These are phyloP conservation scores for Chrysoporthe cubensis DNA, from an alignment of 2,329 filamentous ascomycete species.

Conservation along the genomic window DNA sequence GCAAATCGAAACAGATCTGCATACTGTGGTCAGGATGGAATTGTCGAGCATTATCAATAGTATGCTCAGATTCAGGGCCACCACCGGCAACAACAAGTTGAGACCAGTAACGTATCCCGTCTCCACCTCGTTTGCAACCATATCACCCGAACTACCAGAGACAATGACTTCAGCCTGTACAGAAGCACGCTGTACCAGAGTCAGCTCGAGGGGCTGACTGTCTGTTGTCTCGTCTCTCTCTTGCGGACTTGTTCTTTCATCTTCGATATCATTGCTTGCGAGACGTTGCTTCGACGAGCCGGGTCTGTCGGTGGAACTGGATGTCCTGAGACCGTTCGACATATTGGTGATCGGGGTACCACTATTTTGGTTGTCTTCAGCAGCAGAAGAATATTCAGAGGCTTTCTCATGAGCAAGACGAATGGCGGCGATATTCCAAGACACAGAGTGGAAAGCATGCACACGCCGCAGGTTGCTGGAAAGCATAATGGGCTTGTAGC, in stretches of 20 bases:
- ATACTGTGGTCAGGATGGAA: conserved; percentile 14
- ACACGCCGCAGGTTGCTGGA: too few species aligned
- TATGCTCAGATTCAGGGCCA: conserved; percentile 6
- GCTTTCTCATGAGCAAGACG: too few species aligned
- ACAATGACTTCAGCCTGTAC: neutral
- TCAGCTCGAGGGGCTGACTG: neutral
- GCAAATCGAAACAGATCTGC: neutral
- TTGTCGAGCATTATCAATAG: conserved; percentile 12
- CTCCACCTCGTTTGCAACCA: neutral
- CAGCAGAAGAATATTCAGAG: too few species aligned
- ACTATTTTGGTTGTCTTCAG: too few species aligned
- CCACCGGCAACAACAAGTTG: neutral
- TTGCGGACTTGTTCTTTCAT: neutral
- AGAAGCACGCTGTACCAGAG: neutral
- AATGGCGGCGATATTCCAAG: too few species aligned
- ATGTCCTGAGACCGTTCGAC: too few species aligned
- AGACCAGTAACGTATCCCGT: conserved; percentile 4
- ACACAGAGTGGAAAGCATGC: too few species aligned
- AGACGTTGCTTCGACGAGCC: too few species aligned
- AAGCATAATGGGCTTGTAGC: too few species aligned
- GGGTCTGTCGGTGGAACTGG: too few species aligned
- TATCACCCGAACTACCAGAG: too few species aligned
- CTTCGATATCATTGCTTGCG: neutral
- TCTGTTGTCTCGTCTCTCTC: neutral
- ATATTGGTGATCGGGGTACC: too few species aligned